Conservation (phyloP, 2,329 filamentous ascomycete species). For the Plectosphaerella sp. region DNA sequence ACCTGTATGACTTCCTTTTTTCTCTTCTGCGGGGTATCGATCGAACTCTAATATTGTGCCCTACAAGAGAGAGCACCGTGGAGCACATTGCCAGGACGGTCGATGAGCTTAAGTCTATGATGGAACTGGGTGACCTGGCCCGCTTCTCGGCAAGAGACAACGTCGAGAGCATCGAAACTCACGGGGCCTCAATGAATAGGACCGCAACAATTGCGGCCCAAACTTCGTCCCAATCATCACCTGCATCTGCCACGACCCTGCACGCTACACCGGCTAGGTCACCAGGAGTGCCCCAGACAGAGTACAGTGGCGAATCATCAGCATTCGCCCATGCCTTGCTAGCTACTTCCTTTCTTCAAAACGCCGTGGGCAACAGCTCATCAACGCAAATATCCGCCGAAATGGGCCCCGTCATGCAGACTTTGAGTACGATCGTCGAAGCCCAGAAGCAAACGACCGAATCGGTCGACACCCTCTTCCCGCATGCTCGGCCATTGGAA, state of each 20-base stretch:
- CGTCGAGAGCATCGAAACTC: no score
- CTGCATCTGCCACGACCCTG: background rate
- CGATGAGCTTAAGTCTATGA: no score
- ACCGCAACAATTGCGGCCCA: background rate
- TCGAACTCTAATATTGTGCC: no score
- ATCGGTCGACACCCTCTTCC: background rate
- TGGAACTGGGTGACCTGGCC: no score
- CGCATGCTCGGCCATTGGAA: background rate
- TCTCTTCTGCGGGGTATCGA: no score
- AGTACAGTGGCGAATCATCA: constrained; percentile 15
- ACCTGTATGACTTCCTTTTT: no score
- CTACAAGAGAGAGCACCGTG: no score
- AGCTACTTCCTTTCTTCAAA: constrained; percentile 15
- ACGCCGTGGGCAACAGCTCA: constrained; percentile 12
- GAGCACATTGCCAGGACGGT: no score
- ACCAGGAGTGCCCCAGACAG: constrained; percentile 3
- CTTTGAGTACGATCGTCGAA: background rate
- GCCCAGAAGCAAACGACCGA: background rate
- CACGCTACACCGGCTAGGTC: background rate
- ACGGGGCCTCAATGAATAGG: background rate
- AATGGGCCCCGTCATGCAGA: background rate
- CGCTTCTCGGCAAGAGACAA: no score
- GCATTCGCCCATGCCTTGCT: constrained; percentile 14
- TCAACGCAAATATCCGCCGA: constrained; percentile 7
- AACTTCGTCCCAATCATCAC: background rate